Conservation (phyloP, 2,329 filamentous ascomycete species). For the Colletotrichum caudatum region DNA sequence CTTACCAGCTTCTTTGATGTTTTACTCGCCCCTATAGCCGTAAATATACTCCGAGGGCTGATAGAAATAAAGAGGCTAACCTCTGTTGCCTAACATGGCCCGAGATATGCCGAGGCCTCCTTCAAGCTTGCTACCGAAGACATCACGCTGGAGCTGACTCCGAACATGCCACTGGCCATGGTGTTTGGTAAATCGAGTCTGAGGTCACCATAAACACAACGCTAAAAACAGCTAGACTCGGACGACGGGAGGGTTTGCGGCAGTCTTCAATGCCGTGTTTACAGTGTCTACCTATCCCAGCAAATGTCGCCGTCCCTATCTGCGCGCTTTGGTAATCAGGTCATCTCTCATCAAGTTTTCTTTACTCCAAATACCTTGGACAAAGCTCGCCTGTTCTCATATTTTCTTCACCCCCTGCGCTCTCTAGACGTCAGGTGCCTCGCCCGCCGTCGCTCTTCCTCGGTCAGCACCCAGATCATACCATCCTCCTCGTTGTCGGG, state of each 20-base stretch:
- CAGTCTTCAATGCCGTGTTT: neutral
- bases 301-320: conserved; percentile 8
- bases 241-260: neutral
- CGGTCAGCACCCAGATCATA: conserved; percentile 77
- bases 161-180: neutral
- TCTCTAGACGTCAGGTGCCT: conserved; percentile 67
- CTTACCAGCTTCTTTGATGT: neutral
- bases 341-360: conserved; percentile 37
- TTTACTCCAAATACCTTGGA: conserved; percentile 10
- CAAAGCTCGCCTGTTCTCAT: neutral
- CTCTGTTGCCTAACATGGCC: neutral
- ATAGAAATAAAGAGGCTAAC: neutral
- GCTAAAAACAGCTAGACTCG: neutral
- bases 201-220: neutral
- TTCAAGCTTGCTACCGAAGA: neutral
- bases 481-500: conserved; percentile 65
- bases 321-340: conserved; percentile 20
- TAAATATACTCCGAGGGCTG: neutral
- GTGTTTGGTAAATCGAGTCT: too few relatives aligned
- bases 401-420: conserved; percentile 19
- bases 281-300: neutral
- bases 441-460: conserved; percentile 79
- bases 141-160: neutral
- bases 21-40: neutral
- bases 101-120: neutral